A percentile compares a stretch with the other conserved stretches of the same genome.
phyloP scores from a whole-genome alignment of 2,329 filamentous ascomycete species.

The Leptoxyphium fumago region DNA sequence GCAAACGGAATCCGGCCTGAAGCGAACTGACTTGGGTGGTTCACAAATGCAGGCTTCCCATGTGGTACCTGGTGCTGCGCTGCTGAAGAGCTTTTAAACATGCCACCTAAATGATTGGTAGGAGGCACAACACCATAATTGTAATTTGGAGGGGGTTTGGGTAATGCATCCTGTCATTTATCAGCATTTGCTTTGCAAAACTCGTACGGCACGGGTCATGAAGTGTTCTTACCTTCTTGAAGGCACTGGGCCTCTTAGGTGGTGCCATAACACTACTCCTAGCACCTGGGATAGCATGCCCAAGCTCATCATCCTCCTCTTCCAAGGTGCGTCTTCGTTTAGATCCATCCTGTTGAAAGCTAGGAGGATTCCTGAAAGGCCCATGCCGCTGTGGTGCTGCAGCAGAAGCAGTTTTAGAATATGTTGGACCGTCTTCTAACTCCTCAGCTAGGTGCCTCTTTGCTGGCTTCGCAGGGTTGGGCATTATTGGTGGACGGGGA shows the following conservation, averaged over 20 bases:
- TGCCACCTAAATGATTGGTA: conserved; percentile 29
- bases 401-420: conserved; percentile 22
- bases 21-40: conserved; percentile 67
- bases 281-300: conserved; percentile 21
- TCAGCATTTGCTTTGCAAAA: too few species aligned
- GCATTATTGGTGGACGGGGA: conserved; percentile 42
- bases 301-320: conserved; percentile 45
- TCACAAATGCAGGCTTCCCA: conserved; percentile 33
- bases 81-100: conserved; percentile 53
- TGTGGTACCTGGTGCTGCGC: conserved; percentile 51
- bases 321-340: conserved; percentile 73
- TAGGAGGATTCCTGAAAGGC: conserved; percentile 36
- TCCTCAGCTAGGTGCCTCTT: conserved; percentile 63
- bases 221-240: conserved; percentile 49
- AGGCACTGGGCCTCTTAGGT: conserved; percentile 67
- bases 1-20: conserved; percentile 85
- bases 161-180: conserved; percentile 30
- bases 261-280: conserved; percentile 61
- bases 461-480: conserved; percentile 53
- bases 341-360: conserved; percentile 49
- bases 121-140: conserved; percentile 30
- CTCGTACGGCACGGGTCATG: background rate
- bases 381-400: conserved; percentile 40
- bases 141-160: conserved; percentile 50
- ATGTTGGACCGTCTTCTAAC: conserved; percentile 43